Percentiles rank a stretch among this genome's conserved stretches.
Evolutionary conservation across 345 rosid genomes (phyloP).

Genomic region (Bruguiera parviflora): DNA sequence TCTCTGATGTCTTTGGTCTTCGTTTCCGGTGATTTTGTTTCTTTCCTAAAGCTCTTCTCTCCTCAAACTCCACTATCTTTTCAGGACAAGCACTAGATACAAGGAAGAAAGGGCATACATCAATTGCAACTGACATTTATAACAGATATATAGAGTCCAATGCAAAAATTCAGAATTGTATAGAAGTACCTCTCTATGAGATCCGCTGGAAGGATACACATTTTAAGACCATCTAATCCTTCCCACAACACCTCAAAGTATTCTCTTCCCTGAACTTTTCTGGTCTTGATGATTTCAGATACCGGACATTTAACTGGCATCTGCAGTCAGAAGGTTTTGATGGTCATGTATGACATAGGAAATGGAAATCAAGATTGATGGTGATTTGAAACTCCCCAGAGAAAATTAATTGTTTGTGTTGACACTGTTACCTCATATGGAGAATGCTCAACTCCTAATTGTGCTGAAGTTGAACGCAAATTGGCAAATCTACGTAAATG

Average conservation of each 20-base stretch:
- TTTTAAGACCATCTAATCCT: slow-evolving; percentile 52
- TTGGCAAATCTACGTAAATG: slow-evolving; percentile 63
- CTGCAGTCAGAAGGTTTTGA: slow-evolving; percentile 34
- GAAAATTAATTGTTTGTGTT: not conserved
- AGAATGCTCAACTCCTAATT: slow-evolving; percentile 47
- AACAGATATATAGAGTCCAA: too few species aligned
- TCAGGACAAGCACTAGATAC: slow-evolving; percentile 79
- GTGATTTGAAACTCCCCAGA: too few species aligned
- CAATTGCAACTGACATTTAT: not conserved
- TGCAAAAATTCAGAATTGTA: not conserved
- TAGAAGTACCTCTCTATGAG: slow-evolving; percentile 61
- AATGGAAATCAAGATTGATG: too few species aligned
- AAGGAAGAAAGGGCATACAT: not conserved
- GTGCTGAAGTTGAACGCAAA: slow-evolving; percentile 47
- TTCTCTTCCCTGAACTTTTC: slow-evolving; percentile 69
- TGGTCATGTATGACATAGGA: not conserved
- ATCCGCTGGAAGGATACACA: slow-evolving; percentile 73
- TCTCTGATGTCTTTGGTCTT: slow-evolving; percentile 40
- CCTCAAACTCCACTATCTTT: slow-evolving; percentile 64
- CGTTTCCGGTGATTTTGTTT: slow-evolving; percentile 38
- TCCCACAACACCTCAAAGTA: slow-evolving; percentile 82
- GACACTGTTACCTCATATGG: slow-evolving; percentile 40
- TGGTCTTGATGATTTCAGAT: slow-evolving; percentile 56
- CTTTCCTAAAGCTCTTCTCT: slow-evolving; percentile 48
- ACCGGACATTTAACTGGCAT: slow-evolving; percentile 74